Percentiles rank a stretch among this genome's conserved stretches.
phyloP scores from a whole-genome alignment of 352 stramenopile species.

The Labyrinthula sp. region DNA sequence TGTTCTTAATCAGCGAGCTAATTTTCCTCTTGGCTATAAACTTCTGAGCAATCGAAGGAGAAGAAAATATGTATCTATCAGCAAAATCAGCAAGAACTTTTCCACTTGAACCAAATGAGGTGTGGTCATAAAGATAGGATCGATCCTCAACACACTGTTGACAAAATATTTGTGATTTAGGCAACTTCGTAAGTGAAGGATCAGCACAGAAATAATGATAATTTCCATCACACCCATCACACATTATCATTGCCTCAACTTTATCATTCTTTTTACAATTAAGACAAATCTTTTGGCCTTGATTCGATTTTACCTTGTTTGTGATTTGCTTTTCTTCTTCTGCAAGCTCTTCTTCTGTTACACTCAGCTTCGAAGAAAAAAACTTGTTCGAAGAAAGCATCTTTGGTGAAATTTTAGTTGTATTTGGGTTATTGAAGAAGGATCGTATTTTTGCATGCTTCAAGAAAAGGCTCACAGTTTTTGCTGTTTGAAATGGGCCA shows the following conservation, averaged over 20 bases:
- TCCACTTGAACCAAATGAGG: conserved; percentile 6
- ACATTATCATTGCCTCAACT: conserved; percentile 6
- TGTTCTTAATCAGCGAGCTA: conserved; percentile 1
- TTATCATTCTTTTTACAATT: conserved; percentile 8
- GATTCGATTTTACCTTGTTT: too few species aligned
- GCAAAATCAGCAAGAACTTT: conserved; percentile 3
- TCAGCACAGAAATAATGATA: conserved; percentile 9
- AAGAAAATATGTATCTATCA: too few species aligned
- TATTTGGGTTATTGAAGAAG: too few species aligned
- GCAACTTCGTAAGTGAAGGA: conserved; percentile 1
- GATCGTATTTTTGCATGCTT: too few species aligned
- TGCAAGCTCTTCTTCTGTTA: too few species aligned
- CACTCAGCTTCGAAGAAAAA: too few species aligned
- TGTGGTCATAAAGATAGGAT: conserved; percentile 26
- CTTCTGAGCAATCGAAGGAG: conserved; percentile 1
- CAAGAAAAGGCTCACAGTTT: too few species aligned
- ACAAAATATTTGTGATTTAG: conserved; percentile 17
- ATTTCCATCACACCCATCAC: conserved; percentile 17
- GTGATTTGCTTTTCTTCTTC: too few species aligned
- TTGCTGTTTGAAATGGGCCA: too few species aligned
- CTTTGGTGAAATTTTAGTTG: too few species aligned
- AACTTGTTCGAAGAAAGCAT: too few species aligned
- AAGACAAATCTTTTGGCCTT: too few species aligned
- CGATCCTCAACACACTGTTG: conserved; percentile 8
- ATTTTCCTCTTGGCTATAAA: not conserved